phyloP scores from a whole-genome alignment of 768 basidiomycete species.

The Calocybe indica region DNA sequence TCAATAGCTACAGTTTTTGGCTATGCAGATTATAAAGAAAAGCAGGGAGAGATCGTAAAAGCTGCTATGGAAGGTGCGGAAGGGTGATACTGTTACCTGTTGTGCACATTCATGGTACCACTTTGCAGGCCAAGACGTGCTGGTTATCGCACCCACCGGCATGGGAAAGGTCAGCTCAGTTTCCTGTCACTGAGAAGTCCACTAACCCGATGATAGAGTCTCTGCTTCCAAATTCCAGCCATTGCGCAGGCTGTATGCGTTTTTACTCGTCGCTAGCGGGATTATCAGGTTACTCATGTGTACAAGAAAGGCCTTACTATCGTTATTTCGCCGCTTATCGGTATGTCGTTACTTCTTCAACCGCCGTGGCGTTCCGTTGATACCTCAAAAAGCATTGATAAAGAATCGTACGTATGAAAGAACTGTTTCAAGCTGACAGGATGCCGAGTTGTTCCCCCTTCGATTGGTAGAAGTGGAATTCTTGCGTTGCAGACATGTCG shows the following conservation, averaged over 20 bases:
- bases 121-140: constrained; percentile 56
- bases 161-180: constrained; percentile 69
- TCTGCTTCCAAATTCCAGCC: constrained; percentile 85
- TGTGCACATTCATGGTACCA: not conserved
- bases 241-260: constrained; percentile 48
- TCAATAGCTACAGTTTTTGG: constrained; percentile 50
- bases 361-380: not conserved
- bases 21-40: constrained; percentile 63
- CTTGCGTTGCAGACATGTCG: constrained; percentile 47
- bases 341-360: constrained; percentile 28
- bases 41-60: constrained; percentile 71
- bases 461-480: constrained; percentile 51
- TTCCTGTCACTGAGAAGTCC: not conserved
- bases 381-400: constrained; percentile 58
- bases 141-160: constrained; percentile 81
- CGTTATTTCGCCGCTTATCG: constrained; percentile 72
- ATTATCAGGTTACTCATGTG: not conserved
- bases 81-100: not conserved
- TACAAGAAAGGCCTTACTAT: constrained; percentile 62
- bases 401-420: constrained; percentile 65
- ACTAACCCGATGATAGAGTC: constrained; percentile 39
- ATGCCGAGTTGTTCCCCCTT: too few species aligned
- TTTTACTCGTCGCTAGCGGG: not conserved
- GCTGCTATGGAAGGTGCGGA: constrained; percentile 55
- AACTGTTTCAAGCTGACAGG: too few species aligned